Conservation (phyloP, 2,329 filamentous ascomycete genomes). For the Ascosphaera aggregata region DNA sequence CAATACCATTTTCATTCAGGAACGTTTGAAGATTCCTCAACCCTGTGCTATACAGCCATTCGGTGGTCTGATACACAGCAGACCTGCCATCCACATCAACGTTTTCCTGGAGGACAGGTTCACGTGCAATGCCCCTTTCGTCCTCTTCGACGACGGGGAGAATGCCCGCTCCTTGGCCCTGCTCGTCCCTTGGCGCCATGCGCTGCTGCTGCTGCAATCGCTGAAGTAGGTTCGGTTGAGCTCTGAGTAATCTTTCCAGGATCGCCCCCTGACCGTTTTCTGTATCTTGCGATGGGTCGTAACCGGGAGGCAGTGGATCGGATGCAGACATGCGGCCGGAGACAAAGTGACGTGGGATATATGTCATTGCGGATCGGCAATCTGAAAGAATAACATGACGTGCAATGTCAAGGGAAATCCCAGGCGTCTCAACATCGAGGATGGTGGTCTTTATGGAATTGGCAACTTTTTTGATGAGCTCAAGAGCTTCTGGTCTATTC, state of each 20-base stretch:
- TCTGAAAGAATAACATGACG: slow-evolving; percentile 62
- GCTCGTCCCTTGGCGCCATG: slow-evolving; percentile 3
- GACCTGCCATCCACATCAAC: slow-evolving; percentile 8
- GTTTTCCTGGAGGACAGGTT: slow-evolving; percentile 3
- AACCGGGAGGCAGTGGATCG: slow-evolving; percentile 52
- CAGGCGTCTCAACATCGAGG: slow-evolving; percentile 20
- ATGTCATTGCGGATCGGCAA: slow-evolving; percentile 42
- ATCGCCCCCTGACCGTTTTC: slow-evolving; percentile 7
- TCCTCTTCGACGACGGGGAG: slow-evolving; percentile 3
- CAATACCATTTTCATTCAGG: slow-evolving; percentile 16
- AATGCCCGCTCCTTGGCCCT: slow-evolving; percentile 2
- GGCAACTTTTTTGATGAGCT: slow-evolving; percentile 46
- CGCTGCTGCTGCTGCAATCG: slow-evolving; percentile 8
- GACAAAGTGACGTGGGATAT: slow-evolving; percentile 43
- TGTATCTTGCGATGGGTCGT: slow-evolving; percentile 9
- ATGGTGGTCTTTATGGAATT: slow-evolving; percentile 25
- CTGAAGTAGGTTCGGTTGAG: slow-evolving; percentile 13
- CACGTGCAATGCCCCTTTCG: slow-evolving; percentile 5
- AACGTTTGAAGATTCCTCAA: slow-evolving; percentile 15
- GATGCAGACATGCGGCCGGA: slow-evolving; percentile 46
- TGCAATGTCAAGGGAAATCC: slow-evolving; percentile 34
- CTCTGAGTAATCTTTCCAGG: slow-evolving; percentile 15
- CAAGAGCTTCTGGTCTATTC: slow-evolving; percentile 51
- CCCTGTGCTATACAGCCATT: slow-evolving; percentile 8
- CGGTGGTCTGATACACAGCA: background rate